Percentiles rank a stretch among this genome's conserved stretches.
Conservation (phyloP, 2,329 filamentous ascomycete species). For the Exophiala phaeomuriformis region DNA sequence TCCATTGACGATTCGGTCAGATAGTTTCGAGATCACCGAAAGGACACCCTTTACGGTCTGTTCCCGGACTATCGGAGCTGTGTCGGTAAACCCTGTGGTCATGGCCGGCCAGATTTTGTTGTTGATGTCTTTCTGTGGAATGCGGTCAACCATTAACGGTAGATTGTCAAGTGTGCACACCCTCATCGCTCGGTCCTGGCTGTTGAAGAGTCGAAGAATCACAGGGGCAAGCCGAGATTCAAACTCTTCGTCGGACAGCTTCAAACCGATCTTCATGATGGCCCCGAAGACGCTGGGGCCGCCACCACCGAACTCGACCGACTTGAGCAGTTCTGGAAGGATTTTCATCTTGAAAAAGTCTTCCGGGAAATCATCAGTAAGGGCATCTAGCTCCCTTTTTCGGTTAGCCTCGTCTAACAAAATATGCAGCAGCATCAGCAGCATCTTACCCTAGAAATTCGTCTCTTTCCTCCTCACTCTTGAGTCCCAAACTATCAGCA, state of each 20-base stretch:
- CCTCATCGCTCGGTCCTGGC: conserved; percentile 83
- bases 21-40: conserved; percentile 77
- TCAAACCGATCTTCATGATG: conserved; percentile 83
- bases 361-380: conserved; percentile 91
- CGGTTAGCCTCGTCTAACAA: conserved; percentile 24
- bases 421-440: neutral
- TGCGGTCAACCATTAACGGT: conserved; percentile 80
- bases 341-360: conserved; percentile 98
- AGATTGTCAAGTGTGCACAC: conserved; percentile 87
- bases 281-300: conserved; percentile 83
- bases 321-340: conserved; percentile 90
- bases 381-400: conserved; percentile 63
- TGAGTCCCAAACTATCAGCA: conserved; percentile 86
- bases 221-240: conserved; percentile 76
- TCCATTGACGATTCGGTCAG: conserved; percentile 86
- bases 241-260: conserved; percentile 84
- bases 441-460: conserved; percentile 62
- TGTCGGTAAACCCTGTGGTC: conserved; percentile 87
- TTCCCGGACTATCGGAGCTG: conserved; percentile 84
- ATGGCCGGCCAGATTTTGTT: conserved; percentile 96
- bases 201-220: conserved; percentile 77
- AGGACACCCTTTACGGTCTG: conserved; percentile 94
- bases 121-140: conserved; percentile 82
- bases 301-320: conserved; percentile 94
- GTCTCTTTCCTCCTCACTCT: conserved; percentile 74